Percentiles rank a stretch among this genome's conserved stretches.
Evolutionary conservation across 1,284 basidiomycete species (phyloP).

Genomic region (Apiotrichum akiyoshidainum): DNA sequence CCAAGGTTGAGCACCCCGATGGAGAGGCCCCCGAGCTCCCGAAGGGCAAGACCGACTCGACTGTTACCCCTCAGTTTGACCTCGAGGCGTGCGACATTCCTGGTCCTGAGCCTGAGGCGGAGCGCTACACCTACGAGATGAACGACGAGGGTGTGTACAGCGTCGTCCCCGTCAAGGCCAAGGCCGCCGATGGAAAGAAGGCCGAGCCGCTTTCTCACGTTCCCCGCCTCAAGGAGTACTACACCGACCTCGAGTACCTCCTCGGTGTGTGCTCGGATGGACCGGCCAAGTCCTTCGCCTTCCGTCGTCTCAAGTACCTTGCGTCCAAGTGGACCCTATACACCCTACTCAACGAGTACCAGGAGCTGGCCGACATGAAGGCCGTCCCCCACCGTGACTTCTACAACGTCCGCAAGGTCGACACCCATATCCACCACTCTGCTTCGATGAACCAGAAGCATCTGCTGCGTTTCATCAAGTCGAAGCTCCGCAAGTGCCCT

Average conservation of each 20-base stretch:
- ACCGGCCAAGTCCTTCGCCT: conserved; percentile 94
- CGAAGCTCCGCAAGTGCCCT: conserved; percentile 64
- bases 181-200: conserved; percentile 10
- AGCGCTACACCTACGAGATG: conserved; percentile 62
- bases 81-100: conserved; percentile 71
- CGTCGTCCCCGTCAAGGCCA: conserved; percentile 57
- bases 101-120: conserved; percentile 44
- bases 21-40: conserved; percentile 29
- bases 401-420: conserved; percentile 97
- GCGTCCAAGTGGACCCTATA: conserved; percentile 97
- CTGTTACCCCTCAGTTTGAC: conserved; percentile 45
- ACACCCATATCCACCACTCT: conserved; percentile 98
- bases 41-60: conserved; percentile 3
- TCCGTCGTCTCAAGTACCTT: conserved; percentile 85
- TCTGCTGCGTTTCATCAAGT: conserved; percentile 97
- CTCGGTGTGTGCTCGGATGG: conserved; percentile 84
- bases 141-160: conserved; percentile 86
- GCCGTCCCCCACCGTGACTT: conserved; percentile 72
- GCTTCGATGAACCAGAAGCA: conserved; percentile 99
- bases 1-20: conserved; percentile 34
- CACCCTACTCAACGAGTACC: conserved; percentile 85
- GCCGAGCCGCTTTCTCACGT: conserved; percentile 67
- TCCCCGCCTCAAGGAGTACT: conserved; percentile 89
- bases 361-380: conserved; percentile 97
- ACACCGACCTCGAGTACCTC: conserved; percentile 89